Base-by-base conservation (phyloP, 2,329 filamentous ascomycete genomes). In the Aspergillus novoparasiticus region DNA sequence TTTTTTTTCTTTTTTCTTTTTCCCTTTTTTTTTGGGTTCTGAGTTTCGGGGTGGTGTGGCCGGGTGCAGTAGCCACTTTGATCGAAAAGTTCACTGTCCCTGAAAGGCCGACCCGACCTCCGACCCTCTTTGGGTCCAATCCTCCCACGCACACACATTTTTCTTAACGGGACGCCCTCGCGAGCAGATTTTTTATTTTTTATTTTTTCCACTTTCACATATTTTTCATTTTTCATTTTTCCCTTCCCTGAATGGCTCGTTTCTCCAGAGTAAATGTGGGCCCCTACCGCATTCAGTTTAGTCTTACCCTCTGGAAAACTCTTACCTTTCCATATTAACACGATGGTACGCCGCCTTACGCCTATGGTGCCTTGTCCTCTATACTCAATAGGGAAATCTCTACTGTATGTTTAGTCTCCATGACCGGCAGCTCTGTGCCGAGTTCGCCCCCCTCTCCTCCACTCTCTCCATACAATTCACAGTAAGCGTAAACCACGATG, bases 361-460 rank as follows among this genome's bases (percentile, higher is more conserved):
- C 66, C 57, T 62, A 23, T 53, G 50, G 60, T 57, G 58, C 62
- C 46, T 66, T 66, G 41, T 46, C 50, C 26, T 46, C 48, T 58
- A 60, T 60, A n/a, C 64, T 65, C 51, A 57, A 66, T 65, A 57
- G 64, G 41, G 63, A 56, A 65, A 65, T 62, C 58, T 61, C 59
- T 63, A 58, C 60, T 57, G 39, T 63, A 32, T 36, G 54, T 48
- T 62, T 63, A 60, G 59, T 59, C 62, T 53, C 59, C 61, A 61
- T 62, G 46, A 68, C 66, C 68, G 68, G 68, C 68, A 69, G 67
- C 66, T 48, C 51, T 64, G 68, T 70, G 68, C 68, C 68, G 68
- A 70, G 65, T 69, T 67, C 55, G 63, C 62, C 61, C 61, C 66
- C 59, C 62, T 65, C 63, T 64, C 63, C 32, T 60, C 56, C 56